phyloP scores from a whole-genome alignment of 2,329 filamentous ascomycete species.

The Trichophyton equinum region DNA sequence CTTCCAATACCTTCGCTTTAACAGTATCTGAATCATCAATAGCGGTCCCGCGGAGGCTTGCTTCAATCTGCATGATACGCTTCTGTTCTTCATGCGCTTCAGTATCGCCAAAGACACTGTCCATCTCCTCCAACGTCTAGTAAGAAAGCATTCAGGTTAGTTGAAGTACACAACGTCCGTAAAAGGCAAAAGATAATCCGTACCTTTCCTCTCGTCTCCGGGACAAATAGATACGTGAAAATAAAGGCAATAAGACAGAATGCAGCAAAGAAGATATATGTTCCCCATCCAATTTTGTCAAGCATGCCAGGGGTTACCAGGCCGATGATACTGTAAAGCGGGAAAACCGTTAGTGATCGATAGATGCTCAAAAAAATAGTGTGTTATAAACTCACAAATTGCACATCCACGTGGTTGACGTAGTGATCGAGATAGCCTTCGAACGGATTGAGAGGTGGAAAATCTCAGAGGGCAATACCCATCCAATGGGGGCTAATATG shows the following conservation, averaged over 20 bases:
- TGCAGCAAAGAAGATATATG: slow-evolving; percentile 30
- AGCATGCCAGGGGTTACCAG: slow-evolving; percentile 29
- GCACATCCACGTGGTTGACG: slow-evolving; percentile 29
- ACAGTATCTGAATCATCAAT: background rate
- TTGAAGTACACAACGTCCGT: background rate
- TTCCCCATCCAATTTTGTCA: slow-evolving; percentile 26
- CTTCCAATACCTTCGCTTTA: background rate
- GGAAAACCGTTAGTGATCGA: background rate
- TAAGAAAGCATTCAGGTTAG: background rate
- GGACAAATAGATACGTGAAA: slow-evolving; percentile 26
- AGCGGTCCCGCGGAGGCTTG: slow-evolving; percentile 22
- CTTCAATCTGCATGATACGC: slow-evolving; percentile 29
- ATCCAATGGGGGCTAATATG: slow-evolving; percentile 24
- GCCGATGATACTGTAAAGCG: slow-evolving; percentile 22
- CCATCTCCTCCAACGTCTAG: slow-evolving; percentile 45
- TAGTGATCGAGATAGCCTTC: slow-evolving; percentile 29
- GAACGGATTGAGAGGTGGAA: slow-evolving; percentile 28
- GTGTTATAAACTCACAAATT: slow-evolving; percentile 23
- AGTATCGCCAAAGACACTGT: slow-evolving; percentile 34
- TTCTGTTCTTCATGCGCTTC: slow-evolving; percentile 28
- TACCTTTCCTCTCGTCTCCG: slow-evolving; percentile 27
- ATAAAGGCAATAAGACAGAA: slow-evolving; percentile 25
- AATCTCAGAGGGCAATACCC: slow-evolving; percentile 30
- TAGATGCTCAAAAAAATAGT: background rate
- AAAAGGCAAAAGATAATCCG: background rate